A percentile compares a stretch with the other conserved stretches of the same genome.
These are phyloP conservation scores for Colletotrichum sp. DNA, from an alignment of 2,329 filamentous ascomycete genomes.

Conservation along the genomic window DNA sequence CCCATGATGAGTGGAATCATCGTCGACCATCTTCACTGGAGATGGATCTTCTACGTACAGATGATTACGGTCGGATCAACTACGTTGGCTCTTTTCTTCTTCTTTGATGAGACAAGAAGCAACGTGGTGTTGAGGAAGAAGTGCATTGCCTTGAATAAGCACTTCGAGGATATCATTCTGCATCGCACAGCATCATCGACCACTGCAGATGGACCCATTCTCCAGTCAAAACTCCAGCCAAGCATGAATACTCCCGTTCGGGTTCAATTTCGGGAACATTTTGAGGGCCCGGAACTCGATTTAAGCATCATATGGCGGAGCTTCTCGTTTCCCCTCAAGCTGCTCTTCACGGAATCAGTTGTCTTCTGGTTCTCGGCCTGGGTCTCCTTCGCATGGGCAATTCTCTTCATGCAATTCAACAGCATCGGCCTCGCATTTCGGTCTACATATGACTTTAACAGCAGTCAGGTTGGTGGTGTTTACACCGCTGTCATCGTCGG, in stretches of 20 bases:
- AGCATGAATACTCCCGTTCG: neutral
- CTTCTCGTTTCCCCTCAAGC: constrained; percentile 37
- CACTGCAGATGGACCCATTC: neutral
- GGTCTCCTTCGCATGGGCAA: constrained; percentile 73
- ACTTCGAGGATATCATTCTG: neutral
- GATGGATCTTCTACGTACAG: constrained; percentile 74
- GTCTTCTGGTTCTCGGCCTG: constrained; percentile 73
- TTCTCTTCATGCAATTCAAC: constrained; percentile 67
- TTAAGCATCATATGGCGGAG: constrained; percentile 28
- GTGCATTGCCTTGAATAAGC: constrained; percentile 59
- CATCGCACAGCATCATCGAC: neutral
- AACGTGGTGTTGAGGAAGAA: constrained; percentile 68
- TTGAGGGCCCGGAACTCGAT: constrained; percentile 23
- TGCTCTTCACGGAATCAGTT: constrained; percentile 64
- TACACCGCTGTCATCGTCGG: constrained; percentile 54
- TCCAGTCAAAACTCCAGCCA: neutral
- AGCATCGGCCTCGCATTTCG: constrained; percentile 70
- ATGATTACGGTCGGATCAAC: constrained; percentile 61
- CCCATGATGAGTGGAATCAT: constrained; percentile 65
- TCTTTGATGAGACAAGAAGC: constrained; percentile 72
- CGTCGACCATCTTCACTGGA: constrained; percentile 61
- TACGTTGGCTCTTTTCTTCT: constrained; percentile 60
- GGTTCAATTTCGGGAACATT: neutral
- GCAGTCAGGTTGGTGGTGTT: constrained; percentile 64
- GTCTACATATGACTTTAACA: constrained; percentile 63